Evolutionary conservation across 306 rosid species (phyloP).

Genomic region (Sphenostylis stenocarpa): DNA sequence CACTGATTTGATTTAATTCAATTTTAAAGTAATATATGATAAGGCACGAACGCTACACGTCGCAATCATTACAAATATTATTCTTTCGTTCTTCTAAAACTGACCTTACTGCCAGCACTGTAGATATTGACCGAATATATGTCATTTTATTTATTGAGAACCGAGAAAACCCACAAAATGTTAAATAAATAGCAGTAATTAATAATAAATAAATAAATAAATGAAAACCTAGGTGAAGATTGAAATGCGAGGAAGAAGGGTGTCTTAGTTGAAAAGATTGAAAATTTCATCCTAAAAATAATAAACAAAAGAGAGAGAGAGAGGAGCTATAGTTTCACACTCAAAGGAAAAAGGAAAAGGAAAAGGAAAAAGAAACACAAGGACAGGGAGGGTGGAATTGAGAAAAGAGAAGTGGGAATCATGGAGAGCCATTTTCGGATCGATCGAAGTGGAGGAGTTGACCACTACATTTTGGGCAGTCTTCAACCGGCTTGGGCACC

Average conservation of each 20-base stretch:
- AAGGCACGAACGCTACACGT: slow-evolving; percentile 54
- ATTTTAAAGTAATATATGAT: background rate
- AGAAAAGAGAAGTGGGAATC: slow-evolving; percentile 23
- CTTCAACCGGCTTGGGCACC: slow-evolving; percentile 84
- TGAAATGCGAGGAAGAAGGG: slow-evolving; percentile 16
- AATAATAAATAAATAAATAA: background rate
- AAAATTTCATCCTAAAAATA: slow-evolving; percentile 24
- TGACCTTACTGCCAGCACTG: slow-evolving; percentile 49
- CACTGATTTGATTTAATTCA: background rate
- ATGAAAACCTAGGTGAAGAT: slow-evolving; percentile 18
- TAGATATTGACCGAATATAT: slow-evolving; percentile 49
- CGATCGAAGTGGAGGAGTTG: slow-evolving; percentile 96
- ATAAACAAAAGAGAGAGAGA: slow-evolving; percentile 5
- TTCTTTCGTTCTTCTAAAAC: slow-evolving; percentile 50
- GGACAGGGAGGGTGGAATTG: background rate
- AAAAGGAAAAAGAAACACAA: background rate
- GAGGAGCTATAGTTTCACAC: background rate
- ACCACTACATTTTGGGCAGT: slow-evolving; percentile 87
- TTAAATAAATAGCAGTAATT: slow-evolving; percentile 8
- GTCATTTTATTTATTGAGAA: slow-evolving; percentile 41
- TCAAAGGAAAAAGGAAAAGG: background rate
- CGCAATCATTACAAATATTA: slow-evolving; percentile 67
- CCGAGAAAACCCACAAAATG: slow-evolving; percentile 22
- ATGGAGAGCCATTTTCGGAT: slow-evolving; percentile 63
- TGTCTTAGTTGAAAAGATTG: slow-evolving; percentile 10